phyloP scores from a whole-genome alignment of 805 yeast species.

The Lipomyces starkeyi region DNA sequence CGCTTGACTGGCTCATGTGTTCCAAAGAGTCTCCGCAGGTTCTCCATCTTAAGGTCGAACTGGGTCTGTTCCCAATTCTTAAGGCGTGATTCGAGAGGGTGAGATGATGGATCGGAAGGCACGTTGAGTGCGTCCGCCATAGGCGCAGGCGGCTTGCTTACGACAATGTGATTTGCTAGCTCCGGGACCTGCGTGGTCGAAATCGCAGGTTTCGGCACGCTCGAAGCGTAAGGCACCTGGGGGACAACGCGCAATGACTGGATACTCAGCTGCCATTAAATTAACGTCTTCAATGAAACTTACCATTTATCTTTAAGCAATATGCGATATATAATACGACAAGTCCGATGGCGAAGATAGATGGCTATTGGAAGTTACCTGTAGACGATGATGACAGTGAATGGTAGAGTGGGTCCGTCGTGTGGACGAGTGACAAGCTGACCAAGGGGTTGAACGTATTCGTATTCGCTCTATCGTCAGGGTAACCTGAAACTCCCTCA shows the following conservation, averaged over 20 bases:
- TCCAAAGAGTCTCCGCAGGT: constrained; percentile 83
- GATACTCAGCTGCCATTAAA: not conserved
- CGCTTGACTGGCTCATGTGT: constrained; percentile 92
- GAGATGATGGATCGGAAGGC: constrained; percentile 65
- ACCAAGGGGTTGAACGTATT: no score
- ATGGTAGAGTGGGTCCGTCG: not conserved
- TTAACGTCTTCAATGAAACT: not conserved
- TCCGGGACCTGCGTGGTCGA: constrained; percentile 21
- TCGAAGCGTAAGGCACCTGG: constrained; percentile 16
- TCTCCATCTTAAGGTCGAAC: constrained; percentile 70
- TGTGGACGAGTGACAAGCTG: no score
- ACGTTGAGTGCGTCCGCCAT: constrained; percentile 50
- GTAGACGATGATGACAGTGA: not conserved
- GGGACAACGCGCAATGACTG: constrained; percentile 32
- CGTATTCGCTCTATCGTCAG: no score
- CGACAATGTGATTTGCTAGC: constrained; percentile 25
- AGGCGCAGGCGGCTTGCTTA: constrained; percentile 29
- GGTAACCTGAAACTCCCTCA: no score
- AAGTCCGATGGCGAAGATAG: not conserved
- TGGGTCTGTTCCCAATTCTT: constrained; percentile 82
- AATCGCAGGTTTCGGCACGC: constrained; percentile 27
- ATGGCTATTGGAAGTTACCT: not conserved
- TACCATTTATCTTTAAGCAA: not conserved
- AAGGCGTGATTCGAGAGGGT: constrained; percentile 82
- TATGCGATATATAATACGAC: not conserved